Evolutionary conservation across 352 stramenopile species (phyloP).

Genomic region (Bremia lactucae): DNA sequence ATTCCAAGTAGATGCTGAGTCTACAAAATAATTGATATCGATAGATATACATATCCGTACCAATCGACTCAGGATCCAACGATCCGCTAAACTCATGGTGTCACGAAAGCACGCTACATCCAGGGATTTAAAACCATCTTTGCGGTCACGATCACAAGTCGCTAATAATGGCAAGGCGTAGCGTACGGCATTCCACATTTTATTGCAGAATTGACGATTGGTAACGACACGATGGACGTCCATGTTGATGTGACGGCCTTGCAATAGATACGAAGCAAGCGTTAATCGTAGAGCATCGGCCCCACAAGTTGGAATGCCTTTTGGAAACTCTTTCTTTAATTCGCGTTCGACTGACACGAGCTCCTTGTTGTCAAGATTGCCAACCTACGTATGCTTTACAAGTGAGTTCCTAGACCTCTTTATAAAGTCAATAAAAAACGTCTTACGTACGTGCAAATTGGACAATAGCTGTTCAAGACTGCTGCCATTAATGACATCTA

Average conservation of each 20-base stretch:
- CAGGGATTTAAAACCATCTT: background rate
- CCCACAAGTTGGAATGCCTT: constrained; percentile 97
- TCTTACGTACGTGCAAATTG: constrained; percentile 88
- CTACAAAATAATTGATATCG: background rate
- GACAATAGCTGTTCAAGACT: constrained; percentile 87
- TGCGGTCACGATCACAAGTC: background rate
- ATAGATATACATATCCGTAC: constrained; percentile 17
- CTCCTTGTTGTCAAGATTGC: constrained; percentile 82
- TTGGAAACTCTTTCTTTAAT: constrained; percentile 93
- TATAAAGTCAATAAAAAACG: no score
- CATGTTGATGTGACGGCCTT: constrained; percentile 85
- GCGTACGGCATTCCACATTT: constrained; percentile 80
- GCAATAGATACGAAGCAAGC: constrained; percentile 90
- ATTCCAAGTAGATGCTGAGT: constrained; percentile 1
- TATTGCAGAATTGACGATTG: constrained; percentile 85
- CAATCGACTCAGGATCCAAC: constrained; percentile 80
- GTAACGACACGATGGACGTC: constrained; percentile 77
- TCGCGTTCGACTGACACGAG: constrained; percentile 93
- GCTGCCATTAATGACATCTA: constrained; percentile 97
- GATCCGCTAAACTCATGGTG: constrained; percentile 53
- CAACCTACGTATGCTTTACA: constrained; percentile 21
- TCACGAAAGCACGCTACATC: constrained; percentile 23
- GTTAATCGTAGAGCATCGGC: constrained; percentile 96
- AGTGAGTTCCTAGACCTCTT: background rate
- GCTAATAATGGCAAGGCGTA: constrained; percentile 62